Evolutionary conservation across 2,329 filamentous ascomycete species (phyloP), one percentile per base, ranked within the genome.

Genomic region (Aspergillus puulaauensis): DNA sequence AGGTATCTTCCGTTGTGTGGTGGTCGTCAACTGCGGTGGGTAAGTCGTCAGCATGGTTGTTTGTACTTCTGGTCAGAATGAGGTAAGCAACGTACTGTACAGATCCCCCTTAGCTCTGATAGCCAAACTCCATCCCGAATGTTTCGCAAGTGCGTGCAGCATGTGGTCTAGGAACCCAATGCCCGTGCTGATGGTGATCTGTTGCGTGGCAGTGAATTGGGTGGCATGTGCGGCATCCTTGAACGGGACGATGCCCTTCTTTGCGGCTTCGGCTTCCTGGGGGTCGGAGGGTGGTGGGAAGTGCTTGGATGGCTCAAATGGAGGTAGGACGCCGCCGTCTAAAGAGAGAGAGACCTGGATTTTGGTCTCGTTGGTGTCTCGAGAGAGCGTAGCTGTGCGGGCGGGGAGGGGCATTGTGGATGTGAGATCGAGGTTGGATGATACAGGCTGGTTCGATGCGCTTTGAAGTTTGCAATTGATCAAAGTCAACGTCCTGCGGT

Each of bases 151-250:
- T 6, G 95, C 95, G 77, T 99, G 95, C 51, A 98, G 84, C 93
- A 99, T 98, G 81, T 99, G 95, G 79, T 99, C 95, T 56, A 99
- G 83, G 78, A 99, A 99, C 59, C 95, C 95, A 75, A 99, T 96
- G 64, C 95, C 95, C 0, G 93, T 96, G 82, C 91, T 88, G 65
- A 98, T 83, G 71, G 86, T 86, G 73, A 98, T 97, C 60, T 86
- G 87, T 77, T 98, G 95, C 43, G 88, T 90, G 66, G 89, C 87
- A 66, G 90, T 93, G 63, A 86, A 81, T 77, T 99, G 93, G 1
- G 88, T 88, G 31, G 95, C 93, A 74, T 99, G 95, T 56, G 82
- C 81, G 59, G 84, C 84, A 53, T 75, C 71, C 46, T 73, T 70
- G 21, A 69, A 68, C 1, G 76, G 69, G 5, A 77, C 69, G 41